These are phyloP conservation scores for Tubosaeta sp. DNA, from an alignment of 768 basidiomycete species.

Conservation along the genomic window DNA sequence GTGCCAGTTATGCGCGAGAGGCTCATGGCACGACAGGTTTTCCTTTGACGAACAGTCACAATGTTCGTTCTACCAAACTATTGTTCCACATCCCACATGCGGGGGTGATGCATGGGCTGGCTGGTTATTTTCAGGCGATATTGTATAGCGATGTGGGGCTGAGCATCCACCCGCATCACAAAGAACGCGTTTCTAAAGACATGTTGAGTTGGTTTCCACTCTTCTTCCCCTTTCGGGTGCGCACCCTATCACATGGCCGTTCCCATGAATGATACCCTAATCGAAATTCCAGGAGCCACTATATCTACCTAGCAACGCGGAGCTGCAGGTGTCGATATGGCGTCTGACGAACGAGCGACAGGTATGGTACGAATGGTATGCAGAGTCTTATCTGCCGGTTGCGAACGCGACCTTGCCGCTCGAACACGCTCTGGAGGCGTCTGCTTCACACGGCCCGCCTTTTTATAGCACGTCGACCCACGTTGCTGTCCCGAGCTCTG, in stretches of 20 bases:
- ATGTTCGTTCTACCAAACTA: slow-evolving; percentile 80
- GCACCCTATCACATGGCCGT: slow-evolving; percentile 17
- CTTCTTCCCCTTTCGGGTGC: slow-evolving; percentile 89
- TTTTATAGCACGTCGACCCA: slow-evolving; percentile 26
- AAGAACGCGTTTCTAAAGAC: slow-evolving; percentile 82
- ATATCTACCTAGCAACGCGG: slow-evolving; percentile 88
- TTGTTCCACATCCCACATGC: slow-evolving; percentile 94
- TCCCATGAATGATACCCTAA: background rate
- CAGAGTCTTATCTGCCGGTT: slow-evolving; percentile 83
- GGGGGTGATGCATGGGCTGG: slow-evolving; percentile 88
- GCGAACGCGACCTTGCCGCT: slow-evolving; percentile 31
- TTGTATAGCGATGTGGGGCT: slow-evolving; percentile 87
- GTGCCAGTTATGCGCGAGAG: background rate
- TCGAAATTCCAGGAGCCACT: slow-evolving; percentile 67
- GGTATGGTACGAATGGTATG: slow-evolving; percentile 99
- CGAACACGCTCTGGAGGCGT: slow-evolving; percentile 17
- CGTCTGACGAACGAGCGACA: slow-evolving; percentile 82
- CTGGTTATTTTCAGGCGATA: slow-evolving; percentile 95
- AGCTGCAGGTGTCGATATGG: slow-evolving; percentile 93
- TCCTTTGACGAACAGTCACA: slow-evolving; percentile 94
- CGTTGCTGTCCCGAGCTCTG: slow-evolving; percentile 54
- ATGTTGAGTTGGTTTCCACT: slow-evolving; percentile 99
- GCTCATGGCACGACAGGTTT: slow-evolving; percentile 49
- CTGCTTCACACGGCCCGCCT: slow-evolving; percentile 17
- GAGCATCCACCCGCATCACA: slow-evolving; percentile 90